Base-by-base conservation (phyloP, 1,139 yeast species). In the Geotrichum bryndzae region DNA sequence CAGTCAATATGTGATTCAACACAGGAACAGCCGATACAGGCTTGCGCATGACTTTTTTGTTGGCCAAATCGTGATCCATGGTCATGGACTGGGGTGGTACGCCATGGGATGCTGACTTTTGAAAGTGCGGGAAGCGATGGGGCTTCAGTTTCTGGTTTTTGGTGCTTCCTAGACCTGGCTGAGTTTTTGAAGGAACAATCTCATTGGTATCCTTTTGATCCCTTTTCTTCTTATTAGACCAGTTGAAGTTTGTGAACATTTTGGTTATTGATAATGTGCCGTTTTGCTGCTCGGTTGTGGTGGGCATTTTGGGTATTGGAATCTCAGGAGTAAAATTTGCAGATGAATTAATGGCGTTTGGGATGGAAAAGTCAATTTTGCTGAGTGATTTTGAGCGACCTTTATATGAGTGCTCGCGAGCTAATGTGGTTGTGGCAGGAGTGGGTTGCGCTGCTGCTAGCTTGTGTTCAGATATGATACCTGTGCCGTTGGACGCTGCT, bases 11-110 rank as follows among this genome's bases (percentile, higher is more conserved):
- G 1, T n/a, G 27, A 11, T 27, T 22, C 31, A 58, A 45, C 11
- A n/a, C 46, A 3, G 60, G 60, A 18, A 45, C 18, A 13, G 54
- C 5, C 8, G 23, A 8, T 2, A 53, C 60, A 2, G 60, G 60
- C 25, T 53, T 58, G 18, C 57, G 52, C 13, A 55, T 41, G 5
- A 41, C 18, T 7, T n/a, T 41, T 41, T 41, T 41, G 10, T 41
- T 41, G 18, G 48, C 13, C 8, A 15, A n/a, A n/a, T 41, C 48
- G 1, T 15, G 7, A n/a, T 41, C 48, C 5, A 1, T n/a, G 8
- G n/a, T 8, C 4, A 18, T 18, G 18, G 18, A 23, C 7, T 41
- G 22, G 51, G 27, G 23, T 7, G 51, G 15, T 48, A 22, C 13
- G 18, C 4, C 15, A 23, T 10, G 7, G 46, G 53, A 27, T 7